Evolutionary conservation across 805 yeast genomes (phyloP).

Genomic region (Cyberlindnera euphorbiiphila): DNA sequence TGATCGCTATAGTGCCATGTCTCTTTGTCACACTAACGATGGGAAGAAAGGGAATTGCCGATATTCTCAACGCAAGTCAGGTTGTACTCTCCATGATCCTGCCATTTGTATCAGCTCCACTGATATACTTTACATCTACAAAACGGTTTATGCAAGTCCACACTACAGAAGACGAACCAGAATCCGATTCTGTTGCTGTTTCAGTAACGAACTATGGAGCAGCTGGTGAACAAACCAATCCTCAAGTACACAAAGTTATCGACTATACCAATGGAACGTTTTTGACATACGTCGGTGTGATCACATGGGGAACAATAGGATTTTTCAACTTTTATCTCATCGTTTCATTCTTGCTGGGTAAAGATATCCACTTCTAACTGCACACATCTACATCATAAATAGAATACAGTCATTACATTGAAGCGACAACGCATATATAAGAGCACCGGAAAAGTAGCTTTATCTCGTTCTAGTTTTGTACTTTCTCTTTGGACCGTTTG

Average conservation of each 20-base stretch:
- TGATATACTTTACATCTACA: constrained; percentile 74
- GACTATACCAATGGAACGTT: constrained; percentile 70
- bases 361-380: constrained; percentile 46
- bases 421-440: background rate
- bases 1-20: constrained; percentile 85
- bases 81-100: constrained; percentile 76
- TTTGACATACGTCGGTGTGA: constrained; percentile 49
- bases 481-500: constrained; percentile 11
- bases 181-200: constrained; percentile 5
- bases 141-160: constrained; percentile 61
- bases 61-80: constrained; percentile 74
- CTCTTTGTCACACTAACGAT: constrained; percentile 63
- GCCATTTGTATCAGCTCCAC: constrained; percentile 87
- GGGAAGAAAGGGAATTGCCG: constrained; percentile 80
- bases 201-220: constrained; percentile 27
- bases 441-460: background rate
- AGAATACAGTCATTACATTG: constrained; percentile 13
- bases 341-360: constrained; percentile 43
- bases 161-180: constrained; percentile 25
- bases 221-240: constrained; percentile 1
- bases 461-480: constrained; percentile 24
- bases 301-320: constrained; percentile 69
- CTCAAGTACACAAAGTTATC: constrained; percentile 23
- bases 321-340: constrained; percentile 70
- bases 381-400: constrained; percentile 1